These are phyloP conservation scores for Schizophyllum commune DNA, from an alignment of 1,284 basidiomycete species.

Conservation along the genomic window DNA sequence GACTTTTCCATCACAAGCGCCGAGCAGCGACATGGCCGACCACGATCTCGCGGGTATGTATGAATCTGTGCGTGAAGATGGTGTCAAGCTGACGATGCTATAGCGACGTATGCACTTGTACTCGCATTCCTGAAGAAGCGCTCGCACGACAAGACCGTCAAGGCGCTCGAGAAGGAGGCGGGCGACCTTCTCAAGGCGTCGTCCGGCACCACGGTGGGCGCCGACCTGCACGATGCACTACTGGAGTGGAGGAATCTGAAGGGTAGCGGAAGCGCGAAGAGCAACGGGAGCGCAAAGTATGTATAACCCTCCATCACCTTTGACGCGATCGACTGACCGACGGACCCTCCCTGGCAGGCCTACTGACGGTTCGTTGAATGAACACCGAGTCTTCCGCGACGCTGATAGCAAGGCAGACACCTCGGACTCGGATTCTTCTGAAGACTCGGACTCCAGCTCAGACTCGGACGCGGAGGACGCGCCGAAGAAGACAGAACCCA, in stretches of 20 bases:
- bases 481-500: conserved; percentile 8
- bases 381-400: not conserved
- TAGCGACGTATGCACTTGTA: conserved; percentile 67
- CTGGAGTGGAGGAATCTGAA: conserved; percentile 47
- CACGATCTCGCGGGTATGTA: not conserved
- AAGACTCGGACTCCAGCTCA: conserved; percentile 12
- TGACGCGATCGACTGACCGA: not conserved
- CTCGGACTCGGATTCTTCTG: not conserved
- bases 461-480: conserved; percentile 5
- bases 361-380: not conserved
- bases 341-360: not conserved
- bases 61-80: too few species aligned
- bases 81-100: not conserved
- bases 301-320: not conserved
- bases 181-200: conserved; percentile 42
- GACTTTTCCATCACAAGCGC: not conserved
- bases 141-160: conserved; percentile 56
- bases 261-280: not conserved
- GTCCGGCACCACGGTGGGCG: conserved; percentile 48
- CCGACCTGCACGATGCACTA: conserved; percentile 52
- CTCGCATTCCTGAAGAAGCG: conserved; percentile 62
- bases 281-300: not conserved
- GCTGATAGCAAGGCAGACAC: not conserved
- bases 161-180: conserved; percentile 48
- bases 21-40: not conserved